Evolutionary conservation across 2,329 filamentous ascomycete genomes (phyloP), one percentile per base, ranked within the genome.

Genomic region (Sphaerostilbella broomeana): DNA sequence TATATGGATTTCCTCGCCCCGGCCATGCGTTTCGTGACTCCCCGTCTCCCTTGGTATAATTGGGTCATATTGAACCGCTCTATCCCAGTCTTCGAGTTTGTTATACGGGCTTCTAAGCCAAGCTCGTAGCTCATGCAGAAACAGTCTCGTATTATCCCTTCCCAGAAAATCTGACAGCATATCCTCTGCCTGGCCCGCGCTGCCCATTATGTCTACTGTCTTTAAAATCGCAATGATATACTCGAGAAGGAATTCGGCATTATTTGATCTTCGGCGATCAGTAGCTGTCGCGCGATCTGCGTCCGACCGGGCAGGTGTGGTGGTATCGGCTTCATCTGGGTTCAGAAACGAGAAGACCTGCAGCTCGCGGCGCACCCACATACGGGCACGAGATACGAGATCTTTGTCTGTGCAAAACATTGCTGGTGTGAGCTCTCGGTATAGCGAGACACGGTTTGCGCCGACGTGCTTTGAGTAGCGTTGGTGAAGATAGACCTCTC

Each of bases 201-300:
- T 86, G 4, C 79, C 84, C 60, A 87, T 87, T 4, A 89, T 71
- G 53, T 95, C 87, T 12, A 92, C 77, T 1, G 79, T 86, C 57
- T 86, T 89, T 43, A 95, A 63, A 16, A 95, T 84, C 8, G 84
- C 83, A 27, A 95, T 64, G 38, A 94, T 77, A 57, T 94, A 95
- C 53, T 94, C 86, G 8, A 95, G 72, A 9, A 95, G 61, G 46
- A 89, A 94, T 54, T 94, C 88, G 6, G 83, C 77, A 52, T 89
- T 90, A 48, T 76, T 81, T 5, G 73, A 73, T 27, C 76, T 47
- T 16, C 49, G 54, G 38, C 40, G 56, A 47, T 46, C 52, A 52
- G 35, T 40, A 2, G 31, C 25, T 5, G 30, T 46, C 22, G 39
- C 44, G 1, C 39, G 11, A 13, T 35, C 30, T 12, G 28, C 37